phyloP scores from a whole-genome alignment of 164 flowering plant species.

The Sedum album region DNA sequence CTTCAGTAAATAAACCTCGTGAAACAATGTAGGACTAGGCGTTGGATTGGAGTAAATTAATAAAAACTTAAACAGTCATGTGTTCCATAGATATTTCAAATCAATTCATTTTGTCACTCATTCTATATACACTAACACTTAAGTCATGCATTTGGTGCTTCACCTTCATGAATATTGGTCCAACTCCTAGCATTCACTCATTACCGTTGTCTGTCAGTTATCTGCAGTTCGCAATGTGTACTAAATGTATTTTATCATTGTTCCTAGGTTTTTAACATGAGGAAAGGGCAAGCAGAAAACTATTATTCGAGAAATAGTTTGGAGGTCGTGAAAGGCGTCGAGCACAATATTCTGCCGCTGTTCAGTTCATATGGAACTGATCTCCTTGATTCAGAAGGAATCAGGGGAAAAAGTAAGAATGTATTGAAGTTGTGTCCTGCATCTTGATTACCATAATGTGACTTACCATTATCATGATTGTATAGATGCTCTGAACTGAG shows the following conservation, averaged over 20 bases:
- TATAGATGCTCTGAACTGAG: conserved; percentile 27
- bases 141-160: not conserved
- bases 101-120: not conserved
- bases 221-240: not conserved
- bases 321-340: conserved; percentile 30
- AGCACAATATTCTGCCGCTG: conserved; percentile 29
- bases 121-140: not conserved
- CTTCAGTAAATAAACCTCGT: not conserved
- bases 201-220: not conserved
- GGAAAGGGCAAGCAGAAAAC: conserved; percentile 55
- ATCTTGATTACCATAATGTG: not conserved
- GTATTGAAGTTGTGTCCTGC: too few relatives aligned
- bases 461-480: not conserved
- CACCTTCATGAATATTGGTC: not conserved
- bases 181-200: not conserved
- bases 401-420: conserved; percentile 45
- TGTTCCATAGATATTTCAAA: not conserved
- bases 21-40: not conserved
- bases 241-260: not conserved
- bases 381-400: conserved; percentile 40
- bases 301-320: conserved; percentile 49
- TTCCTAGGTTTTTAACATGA: conserved; percentile 55
- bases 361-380: conserved; percentile 40
- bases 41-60: not conserved
- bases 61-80: not conserved